These are phyloP conservation scores for Leccinum barrowsii DNA, from an alignment of 768 basidiomycete species.

Conservation along the genomic window DNA sequence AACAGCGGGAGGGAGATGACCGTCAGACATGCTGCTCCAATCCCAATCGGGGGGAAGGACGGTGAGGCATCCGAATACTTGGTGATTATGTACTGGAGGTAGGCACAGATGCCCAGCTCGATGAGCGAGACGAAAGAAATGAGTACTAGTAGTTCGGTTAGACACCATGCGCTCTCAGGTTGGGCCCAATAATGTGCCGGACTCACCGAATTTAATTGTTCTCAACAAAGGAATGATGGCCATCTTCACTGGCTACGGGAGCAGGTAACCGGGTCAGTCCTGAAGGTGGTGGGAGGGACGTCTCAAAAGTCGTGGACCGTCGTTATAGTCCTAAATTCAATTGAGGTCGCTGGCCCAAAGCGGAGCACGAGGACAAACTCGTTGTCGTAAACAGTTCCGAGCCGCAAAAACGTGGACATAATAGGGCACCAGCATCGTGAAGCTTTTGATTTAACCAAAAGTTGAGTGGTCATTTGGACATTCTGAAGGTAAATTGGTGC, in stretches of 20 bases:
- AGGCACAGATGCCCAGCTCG: constrained; percentile 22
- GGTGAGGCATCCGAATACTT: neutral
- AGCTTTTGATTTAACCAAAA: neutral
- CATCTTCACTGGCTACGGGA: constrained; percentile 12
- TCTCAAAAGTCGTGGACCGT: neutral
- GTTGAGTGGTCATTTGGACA: neutral
- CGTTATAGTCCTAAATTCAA: neutral
- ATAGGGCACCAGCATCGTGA: neutral
- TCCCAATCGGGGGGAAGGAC: constrained; percentile 17
- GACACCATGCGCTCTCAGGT: neutral
- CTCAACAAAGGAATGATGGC: constrained; percentile 26
- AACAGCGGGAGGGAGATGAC: constrained; percentile 21
- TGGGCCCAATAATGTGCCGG: neutral
- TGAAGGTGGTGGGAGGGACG: neutral
- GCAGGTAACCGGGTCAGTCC: neutral
- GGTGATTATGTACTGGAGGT: constrained; percentile 11
- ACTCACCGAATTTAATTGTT: constrained; percentile 21
- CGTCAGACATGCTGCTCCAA: constrained; percentile 15
- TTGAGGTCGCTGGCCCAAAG: neutral
- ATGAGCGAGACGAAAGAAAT: constrained; percentile 14
- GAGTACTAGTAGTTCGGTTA: constrained; percentile 9
- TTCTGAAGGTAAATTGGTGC: neutral
- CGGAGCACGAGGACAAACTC: neutral
- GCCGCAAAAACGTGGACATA: constrained; percentile 9
- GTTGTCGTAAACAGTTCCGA: neutral